Percentiles rank a stretch among this genome's conserved stretches.
Conservation (phyloP, 2,329 filamentous ascomycete genomes). For the Fusarium chaquense region DNA sequence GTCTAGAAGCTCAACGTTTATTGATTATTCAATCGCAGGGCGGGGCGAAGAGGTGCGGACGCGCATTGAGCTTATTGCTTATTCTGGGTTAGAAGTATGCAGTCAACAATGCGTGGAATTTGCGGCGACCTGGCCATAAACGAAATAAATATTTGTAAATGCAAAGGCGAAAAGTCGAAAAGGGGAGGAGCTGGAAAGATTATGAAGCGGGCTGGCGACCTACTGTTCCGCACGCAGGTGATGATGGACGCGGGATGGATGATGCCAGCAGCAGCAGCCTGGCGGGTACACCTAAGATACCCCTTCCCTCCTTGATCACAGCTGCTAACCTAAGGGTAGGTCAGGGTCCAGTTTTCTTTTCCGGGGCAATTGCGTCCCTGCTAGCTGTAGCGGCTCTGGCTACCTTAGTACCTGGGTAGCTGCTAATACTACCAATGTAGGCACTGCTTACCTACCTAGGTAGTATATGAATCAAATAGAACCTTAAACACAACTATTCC, state of each 20-base stretch:
- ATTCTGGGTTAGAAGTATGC: slow-evolving; percentile 8
- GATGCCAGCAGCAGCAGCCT: slow-evolving; percentile 50
- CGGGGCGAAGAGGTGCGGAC: slow-evolving; percentile 21
- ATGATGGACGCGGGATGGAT: slow-evolving; percentile 36
- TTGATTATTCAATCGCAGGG: slow-evolving; percentile 32
- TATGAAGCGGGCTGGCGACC: slow-evolving; percentile 33
- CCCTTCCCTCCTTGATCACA: neutral
- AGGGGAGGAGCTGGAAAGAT: slow-evolving; percentile 32
- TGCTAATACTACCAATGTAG: too few species aligned
- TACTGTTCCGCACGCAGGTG: slow-evolving; percentile 3
- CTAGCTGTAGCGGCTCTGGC: neutral
- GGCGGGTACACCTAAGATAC: slow-evolving; percentile 26
- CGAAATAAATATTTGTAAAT: slow-evolving; percentile 13
- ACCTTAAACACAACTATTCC: neutral
- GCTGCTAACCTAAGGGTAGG: slow-evolving; percentile 15
- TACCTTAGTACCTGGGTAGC: neutral
- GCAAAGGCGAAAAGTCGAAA: slow-evolving; percentile 23
- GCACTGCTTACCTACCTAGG: too few species aligned
- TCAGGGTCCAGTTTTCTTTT: slow-evolving; percentile 37
- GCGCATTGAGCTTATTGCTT: slow-evolving; percentile 37
- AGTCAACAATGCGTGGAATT: slow-evolving; percentile 2
- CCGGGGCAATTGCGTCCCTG: slow-evolving; percentile 23
- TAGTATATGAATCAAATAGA: neutral
- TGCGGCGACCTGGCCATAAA: slow-evolving; percentile 16
- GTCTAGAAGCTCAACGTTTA: slow-evolving; percentile 18